phyloP scores from a whole-genome alignment of 1,139 yeast species.

The Suhomyces wounanorum region DNA sequence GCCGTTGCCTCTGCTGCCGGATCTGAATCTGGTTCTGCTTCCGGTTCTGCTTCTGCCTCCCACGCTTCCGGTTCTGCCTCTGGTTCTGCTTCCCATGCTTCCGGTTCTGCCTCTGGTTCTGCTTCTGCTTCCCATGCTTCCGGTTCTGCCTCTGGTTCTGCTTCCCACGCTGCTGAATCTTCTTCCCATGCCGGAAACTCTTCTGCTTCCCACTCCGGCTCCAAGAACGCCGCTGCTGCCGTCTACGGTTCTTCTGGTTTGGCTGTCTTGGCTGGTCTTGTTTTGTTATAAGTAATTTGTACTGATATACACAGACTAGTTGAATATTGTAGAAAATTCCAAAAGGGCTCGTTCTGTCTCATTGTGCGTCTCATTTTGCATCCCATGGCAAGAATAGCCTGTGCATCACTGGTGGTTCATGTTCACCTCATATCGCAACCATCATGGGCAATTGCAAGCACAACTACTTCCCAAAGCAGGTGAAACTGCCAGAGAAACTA shows the following conservation, averaged over 20 bases:
- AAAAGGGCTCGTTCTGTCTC: no score
- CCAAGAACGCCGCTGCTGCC: slow-evolving; percentile 22
- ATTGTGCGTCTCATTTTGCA: no score
- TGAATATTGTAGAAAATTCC: background rate
- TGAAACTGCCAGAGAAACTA: no score
- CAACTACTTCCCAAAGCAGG: no score
- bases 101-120: slow-evolving; percentile 15
- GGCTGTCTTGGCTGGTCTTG: slow-evolving; percentile 32
- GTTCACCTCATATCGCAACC: no score
- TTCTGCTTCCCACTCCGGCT: slow-evolving; percentile 16
- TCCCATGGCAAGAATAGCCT: no score
- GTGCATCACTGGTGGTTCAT: no score
- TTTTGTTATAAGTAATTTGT: slow-evolving; percentile 26
- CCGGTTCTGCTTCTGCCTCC: slow-evolving; percentile 7
- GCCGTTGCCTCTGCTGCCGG: slow-evolving; percentile 10
- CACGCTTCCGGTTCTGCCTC: slow-evolving; percentile 3
- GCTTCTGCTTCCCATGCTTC: slow-evolving; percentile 9
- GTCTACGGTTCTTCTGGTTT: slow-evolving; percentile 26
- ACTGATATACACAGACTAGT: background rate
- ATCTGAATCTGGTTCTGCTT: slow-evolving; percentile 4
- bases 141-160: slow-evolving; percentile 10
- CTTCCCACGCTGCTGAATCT: slow-evolving; percentile 14
- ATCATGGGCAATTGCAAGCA: no score
- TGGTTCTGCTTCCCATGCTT: slow-evolving; percentile 6
- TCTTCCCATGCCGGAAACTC: slow-evolving; percentile 14